Base-by-base conservation (phyloP, 1,139 yeast genomes). In the Saccharomycopsis hybrid region DNA sequence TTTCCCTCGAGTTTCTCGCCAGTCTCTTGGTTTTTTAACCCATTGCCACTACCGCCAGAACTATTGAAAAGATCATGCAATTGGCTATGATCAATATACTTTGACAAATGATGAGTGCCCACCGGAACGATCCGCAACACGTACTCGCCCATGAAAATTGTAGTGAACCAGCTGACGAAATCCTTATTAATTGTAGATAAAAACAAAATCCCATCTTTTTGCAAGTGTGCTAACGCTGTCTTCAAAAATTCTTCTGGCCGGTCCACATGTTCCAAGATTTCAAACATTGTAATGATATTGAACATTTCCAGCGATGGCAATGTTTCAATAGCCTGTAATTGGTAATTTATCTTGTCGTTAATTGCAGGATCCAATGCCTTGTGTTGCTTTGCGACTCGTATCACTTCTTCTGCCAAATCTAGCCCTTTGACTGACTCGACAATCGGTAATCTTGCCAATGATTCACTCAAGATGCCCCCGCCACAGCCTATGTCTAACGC, bases 401-500 rank as follows among this genome's bases (percentile, higher is more conserved):
- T 62, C 5, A 90, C 96, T 43, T 88, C 95, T 0, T 76, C 71
- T 0, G 97, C 85, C 59, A 92, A 73, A 65, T 92, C 98, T 46
- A 92, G 79, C 2, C 96, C 99, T 49, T 72, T 72, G 3, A 92
- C 97, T 3, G 67, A 63, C 7, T 72, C 66, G 5, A 88, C 79
- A 55, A 74, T 77, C 7, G 78, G 76, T 58, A 86, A 68, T 57
- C 99, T 71, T 0, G 96, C 96, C 63, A 92, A 67, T 1, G 95
- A 82, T 63, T 92, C 99, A 3, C 90, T 71, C 41, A 92, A 70
- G 31, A 92, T 82, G 0, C 99, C 99, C 5, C 98, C 99, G 27
- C 99, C 99, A 63, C 98, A 94, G 0, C 99, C 99, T 50, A 92
- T 82, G 62, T 92, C 99, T 54, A 92, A 68, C 0, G 82, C 90